phyloP scores from a whole-genome alignment of 2,329 filamentous ascomycete species.

The Paecilomyces sp. region DNA sequence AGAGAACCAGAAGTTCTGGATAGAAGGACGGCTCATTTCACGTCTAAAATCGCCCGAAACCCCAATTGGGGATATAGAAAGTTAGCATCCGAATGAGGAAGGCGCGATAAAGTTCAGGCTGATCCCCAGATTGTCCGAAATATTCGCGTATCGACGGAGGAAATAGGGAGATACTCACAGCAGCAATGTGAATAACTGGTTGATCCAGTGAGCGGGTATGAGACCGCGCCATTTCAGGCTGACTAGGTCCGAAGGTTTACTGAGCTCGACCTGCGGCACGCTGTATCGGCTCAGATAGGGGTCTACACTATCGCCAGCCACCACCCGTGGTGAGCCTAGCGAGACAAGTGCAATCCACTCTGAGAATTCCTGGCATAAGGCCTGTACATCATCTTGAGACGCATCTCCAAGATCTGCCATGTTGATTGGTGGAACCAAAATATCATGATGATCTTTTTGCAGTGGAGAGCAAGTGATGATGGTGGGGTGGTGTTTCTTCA shows the following conservation, averaged over 20 bases:
- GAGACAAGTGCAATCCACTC: conserved; percentile 58
- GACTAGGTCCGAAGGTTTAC: conserved; percentile 20
- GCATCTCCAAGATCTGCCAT: conserved; percentile 16
- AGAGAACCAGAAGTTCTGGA: conserved; percentile 24
- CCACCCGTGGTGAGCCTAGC: conserved; percentile 33
- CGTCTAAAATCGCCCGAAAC: conserved; percentile 5
- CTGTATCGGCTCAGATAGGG: conserved; percentile 38
- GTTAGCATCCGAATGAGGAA: conserved; percentile 7
- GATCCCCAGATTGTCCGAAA: conserved; percentile 1
- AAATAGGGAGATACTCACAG: conserved; percentile 22
- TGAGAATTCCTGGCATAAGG: conserved; percentile 50
- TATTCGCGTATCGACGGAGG: not conserved
- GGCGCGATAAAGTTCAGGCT: not conserved
- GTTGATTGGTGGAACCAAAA: conserved; percentile 27
- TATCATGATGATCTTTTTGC: conserved; percentile 14
- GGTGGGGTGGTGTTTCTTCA: conserved; percentile 32
- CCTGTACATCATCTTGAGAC: conserved; percentile 47
- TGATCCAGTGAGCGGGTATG: conserved; percentile 33
- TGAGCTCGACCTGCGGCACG: conserved; percentile 24
- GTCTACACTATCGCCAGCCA: conserved; percentile 30
- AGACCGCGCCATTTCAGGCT: conserved; percentile 38
- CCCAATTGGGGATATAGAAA: not conserved
- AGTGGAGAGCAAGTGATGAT: conserved; percentile 21
- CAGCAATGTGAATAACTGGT: conserved; percentile 24
- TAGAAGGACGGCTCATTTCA: conserved; percentile 8